Evolutionary conservation across 2,329 filamentous ascomycete species (phyloP).

Genomic region (Pseudomassariella vexata): DNA sequence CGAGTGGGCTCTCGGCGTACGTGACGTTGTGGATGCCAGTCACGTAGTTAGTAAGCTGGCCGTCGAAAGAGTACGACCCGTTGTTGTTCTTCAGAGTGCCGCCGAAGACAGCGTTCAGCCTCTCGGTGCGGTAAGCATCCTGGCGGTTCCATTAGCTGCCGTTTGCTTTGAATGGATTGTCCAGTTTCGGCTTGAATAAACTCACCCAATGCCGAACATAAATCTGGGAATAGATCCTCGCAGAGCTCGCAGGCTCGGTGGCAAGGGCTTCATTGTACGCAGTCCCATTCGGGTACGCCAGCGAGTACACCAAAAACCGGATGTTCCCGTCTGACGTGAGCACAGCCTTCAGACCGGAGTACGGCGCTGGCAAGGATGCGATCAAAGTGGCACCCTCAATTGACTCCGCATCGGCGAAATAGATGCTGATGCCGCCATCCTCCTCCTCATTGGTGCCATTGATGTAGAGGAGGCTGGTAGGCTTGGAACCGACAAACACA

Average conservation of each 20-base stretch:
- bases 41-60: conserved; percentile 27
- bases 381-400: conserved; percentile 24
- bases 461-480: conserved; percentile 40
- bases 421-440: conserved; percentile 32
- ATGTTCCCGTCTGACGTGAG: conserved; percentile 25
- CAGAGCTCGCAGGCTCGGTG: conserved; percentile 39
- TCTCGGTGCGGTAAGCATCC: too few species aligned
- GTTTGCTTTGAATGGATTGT: not conserved
- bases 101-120: conserved; percentile 55
- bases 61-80: conserved; percentile 21
- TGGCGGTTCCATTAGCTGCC: conserved; percentile 9
- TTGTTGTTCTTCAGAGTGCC: conserved; percentile 35
- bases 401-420: conserved; percentile 26
- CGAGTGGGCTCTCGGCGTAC: conserved; percentile 38
- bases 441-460: conserved; percentile 40
- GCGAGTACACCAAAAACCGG: conserved; percentile 38
- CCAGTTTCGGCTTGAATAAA: too few species aligned
- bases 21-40: conserved; percentile 26
- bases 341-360: conserved; percentile 29
- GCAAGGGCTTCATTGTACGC: conserved; percentile 48
- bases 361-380: conserved; percentile 29
- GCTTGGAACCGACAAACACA: conserved; percentile 48
- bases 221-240: conserved; percentile 49
- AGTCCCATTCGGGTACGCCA: conserved; percentile 51
- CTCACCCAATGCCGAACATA: conserved; percentile 53